Percentiles rank a stretch among this genome's conserved stretches.
Evolutionary conservation across 2,329 filamentous ascomycete species (phyloP).

Genomic region (Fusarium longipes): DNA sequence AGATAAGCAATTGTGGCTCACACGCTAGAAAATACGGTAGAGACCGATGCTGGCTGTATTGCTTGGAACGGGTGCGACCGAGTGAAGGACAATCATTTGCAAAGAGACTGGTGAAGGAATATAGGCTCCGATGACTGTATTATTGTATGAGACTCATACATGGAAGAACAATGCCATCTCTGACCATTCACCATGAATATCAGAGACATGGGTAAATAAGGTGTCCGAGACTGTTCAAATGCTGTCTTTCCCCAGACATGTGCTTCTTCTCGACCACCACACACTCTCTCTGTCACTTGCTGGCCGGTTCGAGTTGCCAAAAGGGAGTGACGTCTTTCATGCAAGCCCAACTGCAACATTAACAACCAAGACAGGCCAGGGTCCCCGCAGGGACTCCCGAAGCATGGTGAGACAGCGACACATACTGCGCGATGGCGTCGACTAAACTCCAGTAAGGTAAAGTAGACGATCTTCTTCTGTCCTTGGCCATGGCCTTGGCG

Average conservation of each 20-base stretch:
- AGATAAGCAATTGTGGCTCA: conserved; percentile 42
- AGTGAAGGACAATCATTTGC: conserved; percentile 2
- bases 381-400: conserved; percentile 44
- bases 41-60: conserved; percentile 23
- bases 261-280: conserved; percentile 10
- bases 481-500: conserved; percentile 26
- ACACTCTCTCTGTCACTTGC: conserved; percentile 22
- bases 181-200: conserved; percentile 1
- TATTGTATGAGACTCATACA: neutral
- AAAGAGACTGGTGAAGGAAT: conserved; percentile 6
- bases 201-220: conserved; percentile 10
- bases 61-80: conserved; percentile 27
- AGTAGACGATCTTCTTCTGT: conserved; percentile 35
- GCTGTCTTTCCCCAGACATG: conserved; percentile 16
- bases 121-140: neutral
- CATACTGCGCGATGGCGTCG: conserved; percentile 40
- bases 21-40: conserved; percentile 40
- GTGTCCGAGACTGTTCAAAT: conserved; percentile 28
- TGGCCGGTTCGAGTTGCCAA: conserved; percentile 41
- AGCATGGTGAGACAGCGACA: conserved; percentile 42
- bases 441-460: conserved; percentile 17
- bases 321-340: conserved; percentile 45
- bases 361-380: conserved; percentile 25
- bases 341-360: conserved; percentile 33
- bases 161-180: conserved; percentile 31